Evolutionary conservation across 2,329 filamentous ascomycete genomes (phyloP).

Genomic region (Ophiostoma pallidulum): DNA sequence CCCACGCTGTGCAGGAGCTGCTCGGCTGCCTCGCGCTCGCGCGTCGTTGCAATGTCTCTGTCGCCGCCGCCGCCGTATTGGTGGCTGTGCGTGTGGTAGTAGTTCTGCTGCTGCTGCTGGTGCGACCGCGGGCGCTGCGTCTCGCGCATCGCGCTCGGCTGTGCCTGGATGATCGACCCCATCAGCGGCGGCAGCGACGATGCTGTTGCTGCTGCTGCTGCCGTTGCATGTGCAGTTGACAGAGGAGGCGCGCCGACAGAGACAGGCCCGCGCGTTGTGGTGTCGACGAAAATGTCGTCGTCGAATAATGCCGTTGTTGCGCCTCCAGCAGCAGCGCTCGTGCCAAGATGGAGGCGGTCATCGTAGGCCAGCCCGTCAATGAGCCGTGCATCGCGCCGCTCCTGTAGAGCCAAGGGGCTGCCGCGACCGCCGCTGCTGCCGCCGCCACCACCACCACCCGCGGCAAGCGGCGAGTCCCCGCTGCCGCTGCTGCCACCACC

Average conservation of each 20-base stretch:
- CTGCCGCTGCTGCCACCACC: slow-evolving; percentile 13
- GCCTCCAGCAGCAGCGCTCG: slow-evolving; percentile 41
- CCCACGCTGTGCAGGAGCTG: slow-evolving; percentile 42
- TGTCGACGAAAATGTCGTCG: slow-evolving; percentile 53
- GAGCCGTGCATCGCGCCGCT: slow-evolving; percentile 53
- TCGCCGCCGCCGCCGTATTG: slow-evolving; percentile 9
- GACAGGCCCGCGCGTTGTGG: slow-evolving; percentile 49
- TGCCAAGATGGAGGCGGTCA: slow-evolving; percentile 55
- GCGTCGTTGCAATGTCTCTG: too few species aligned
- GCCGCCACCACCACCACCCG: slow-evolving; percentile 25
- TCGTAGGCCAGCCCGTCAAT: slow-evolving; percentile 57
- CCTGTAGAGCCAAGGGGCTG: slow-evolving; percentile 38
- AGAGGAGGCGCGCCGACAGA: slow-evolving; percentile 27
- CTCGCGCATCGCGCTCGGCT: slow-evolving; percentile 30
- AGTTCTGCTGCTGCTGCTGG: slow-evolving; percentile 22
- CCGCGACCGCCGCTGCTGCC: slow-evolving; percentile 27
- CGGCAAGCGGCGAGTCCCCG: not conserved
- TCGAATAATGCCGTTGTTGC: slow-evolving; percentile 20
- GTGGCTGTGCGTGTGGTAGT: not conserved
- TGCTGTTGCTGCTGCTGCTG: slow-evolving; percentile 9
- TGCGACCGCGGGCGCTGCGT: slow-evolving; percentile 24
- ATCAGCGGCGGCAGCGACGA: not conserved
- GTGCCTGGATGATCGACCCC: slow-evolving; percentile 23
- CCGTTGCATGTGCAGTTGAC: slow-evolving; percentile 3
- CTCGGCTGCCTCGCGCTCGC: slow-evolving; percentile 48